These are phyloP conservation scores for Silene latifolia DNA, from an alignment of 148 eudicot species.

Conservation along the genomic window DNA sequence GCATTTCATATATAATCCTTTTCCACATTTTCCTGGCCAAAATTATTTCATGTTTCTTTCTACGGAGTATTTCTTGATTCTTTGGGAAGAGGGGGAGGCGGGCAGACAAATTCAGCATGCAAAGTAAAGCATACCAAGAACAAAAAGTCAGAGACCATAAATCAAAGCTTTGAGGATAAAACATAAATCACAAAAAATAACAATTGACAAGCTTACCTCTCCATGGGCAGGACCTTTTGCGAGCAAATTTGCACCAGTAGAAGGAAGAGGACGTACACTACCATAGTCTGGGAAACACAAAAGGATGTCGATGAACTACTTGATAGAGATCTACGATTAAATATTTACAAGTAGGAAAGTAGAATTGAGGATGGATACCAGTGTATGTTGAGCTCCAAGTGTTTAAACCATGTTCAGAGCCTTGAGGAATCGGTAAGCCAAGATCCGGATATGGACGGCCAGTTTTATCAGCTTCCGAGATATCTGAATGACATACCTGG, in stretches of 20 bases:
- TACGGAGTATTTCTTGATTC: background rate
- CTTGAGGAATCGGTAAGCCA: slow-evolving; percentile 26
- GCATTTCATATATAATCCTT: background rate
- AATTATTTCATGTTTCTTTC: background rate
- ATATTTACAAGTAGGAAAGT: background rate
- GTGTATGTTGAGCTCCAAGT: slow-evolving; percentile 20
- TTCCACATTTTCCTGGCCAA: background rate
- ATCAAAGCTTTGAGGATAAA: background rate
- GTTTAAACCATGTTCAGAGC: slow-evolving; percentile 22
- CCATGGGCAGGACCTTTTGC: slow-evolving; percentile 24
- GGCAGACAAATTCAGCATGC: background rate
- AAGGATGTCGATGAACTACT: slow-evolving; percentile 10
- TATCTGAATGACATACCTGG: slow-evolving; percentile 58
- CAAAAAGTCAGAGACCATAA: background rate
- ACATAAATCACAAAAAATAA: background rate
- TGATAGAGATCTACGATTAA: background rate
- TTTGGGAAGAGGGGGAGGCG: background rate
- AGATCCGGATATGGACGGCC: slow-evolving; percentile 25
- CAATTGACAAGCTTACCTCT: slow-evolving; percentile 37
- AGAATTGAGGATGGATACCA: slow-evolving; percentile 8
- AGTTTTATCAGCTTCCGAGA: slow-evolving; percentile 34
- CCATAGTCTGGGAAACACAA: slow-evolving; percentile 31
- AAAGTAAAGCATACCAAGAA: slow-evolving; percentile 2
- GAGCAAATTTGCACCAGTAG: slow-evolving; percentile 16
- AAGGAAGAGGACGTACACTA: slow-evolving; percentile 23